These are phyloP conservation scores for Mariannaea elegans DNA, from an alignment of 2,329 filamentous ascomycete genomes.

Conservation along the genomic window DNA sequence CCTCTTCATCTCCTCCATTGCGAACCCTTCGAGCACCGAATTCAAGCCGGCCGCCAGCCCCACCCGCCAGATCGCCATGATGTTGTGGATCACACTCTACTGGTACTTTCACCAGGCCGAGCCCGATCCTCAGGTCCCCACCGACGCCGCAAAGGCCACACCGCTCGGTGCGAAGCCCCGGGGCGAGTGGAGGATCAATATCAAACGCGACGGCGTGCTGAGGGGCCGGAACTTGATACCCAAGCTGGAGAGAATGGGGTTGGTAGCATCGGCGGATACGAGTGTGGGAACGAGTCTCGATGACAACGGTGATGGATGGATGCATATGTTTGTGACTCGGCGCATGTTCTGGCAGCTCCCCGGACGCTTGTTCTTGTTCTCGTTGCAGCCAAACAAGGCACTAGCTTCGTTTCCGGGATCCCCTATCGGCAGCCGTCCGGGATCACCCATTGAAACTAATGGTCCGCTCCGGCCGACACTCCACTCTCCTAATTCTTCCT, in stretches of 20 bases:
- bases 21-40: slow-evolving; percentile 80
- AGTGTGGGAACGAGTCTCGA: slow-evolving; percentile 73
- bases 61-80: slow-evolving; percentile 92
- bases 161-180: slow-evolving; percentile 76
- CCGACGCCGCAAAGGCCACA: slow-evolving; percentile 70
- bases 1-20: slow-evolving; percentile 92
- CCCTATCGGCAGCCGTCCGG: slow-evolving; percentile 62
- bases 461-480: slow-evolving; percentile 38
- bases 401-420: slow-evolving; percentile 56
- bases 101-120: slow-evolving; percentile 96
- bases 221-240: slow-evolving; percentile 83
- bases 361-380: slow-evolving; percentile 86
- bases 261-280: slow-evolving; percentile 80
- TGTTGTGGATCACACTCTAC: slow-evolving; percentile 92
- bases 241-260: slow-evolving; percentile 92
- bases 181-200: slow-evolving; percentile 86
- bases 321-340: slow-evolving; percentile 81
- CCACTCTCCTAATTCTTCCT: slow-evolving; percentile 40
- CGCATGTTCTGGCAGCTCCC: slow-evolving; percentile 93
- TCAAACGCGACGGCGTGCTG: slow-evolving; percentile 89
- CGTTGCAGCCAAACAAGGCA: slow-evolving; percentile 68
- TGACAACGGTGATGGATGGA: slow-evolving; percentile 73
- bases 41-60: slow-evolving; percentile 83
- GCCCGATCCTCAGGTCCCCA: slow-evolving; percentile 71
- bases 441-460: slow-evolving; percentile 54